These are phyloP conservation scores for Gloeopeniophorella convolvens DNA, from an alignment of 768 basidiomycete genomes.

Conservation along the genomic window DNA sequence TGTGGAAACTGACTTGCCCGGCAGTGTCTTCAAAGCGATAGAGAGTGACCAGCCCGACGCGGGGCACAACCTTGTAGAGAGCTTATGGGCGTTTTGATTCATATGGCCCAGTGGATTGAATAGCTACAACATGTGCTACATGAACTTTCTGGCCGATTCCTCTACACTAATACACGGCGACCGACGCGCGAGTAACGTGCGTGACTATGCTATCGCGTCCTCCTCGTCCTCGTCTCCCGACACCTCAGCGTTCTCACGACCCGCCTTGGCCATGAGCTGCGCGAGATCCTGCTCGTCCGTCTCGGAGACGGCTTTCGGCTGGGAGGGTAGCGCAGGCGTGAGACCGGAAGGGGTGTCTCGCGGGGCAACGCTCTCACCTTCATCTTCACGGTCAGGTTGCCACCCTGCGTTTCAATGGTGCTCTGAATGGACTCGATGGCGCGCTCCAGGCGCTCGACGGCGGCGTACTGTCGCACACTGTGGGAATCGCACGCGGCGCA, in stretches of 20 bases:
- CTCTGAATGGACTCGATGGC: conserved; percentile 87
- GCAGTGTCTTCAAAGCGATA: conserved; percentile 15
- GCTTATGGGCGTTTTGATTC: conserved; percentile 23
- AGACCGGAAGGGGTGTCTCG: not conserved
- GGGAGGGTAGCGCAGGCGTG: not conserved
- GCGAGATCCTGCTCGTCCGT: conserved; percentile 97
- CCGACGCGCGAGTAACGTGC: not conserved
- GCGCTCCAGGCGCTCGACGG: conserved; percentile 88
- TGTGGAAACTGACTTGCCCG: conserved; percentile 29
- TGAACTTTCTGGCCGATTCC: not conserved
- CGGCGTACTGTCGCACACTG: conserved; percentile 51
- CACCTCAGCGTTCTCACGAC: conserved; percentile 91
- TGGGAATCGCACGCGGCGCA: not conserved
- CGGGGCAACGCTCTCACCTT: conserved; percentile 50
- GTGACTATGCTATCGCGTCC: conserved; percentile 19
- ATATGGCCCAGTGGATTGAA: not conserved
- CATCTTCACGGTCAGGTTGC: conserved; percentile 91
- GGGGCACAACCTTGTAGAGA: conserved; percentile 30
- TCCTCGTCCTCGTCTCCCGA: conserved; percentile 91
- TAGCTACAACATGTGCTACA: conserved; percentile 12
- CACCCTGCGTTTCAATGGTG: conserved; percentile 80
- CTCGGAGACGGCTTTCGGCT: conserved; percentile 98
- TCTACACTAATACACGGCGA: no score
- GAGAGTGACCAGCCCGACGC: conserved; percentile 31
- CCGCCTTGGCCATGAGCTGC: conserved; percentile 92